Evolutionary conservation across 2,329 filamentous ascomycete species (phyloP).

Genomic region (Basipetospora chlamydospora): DNA sequence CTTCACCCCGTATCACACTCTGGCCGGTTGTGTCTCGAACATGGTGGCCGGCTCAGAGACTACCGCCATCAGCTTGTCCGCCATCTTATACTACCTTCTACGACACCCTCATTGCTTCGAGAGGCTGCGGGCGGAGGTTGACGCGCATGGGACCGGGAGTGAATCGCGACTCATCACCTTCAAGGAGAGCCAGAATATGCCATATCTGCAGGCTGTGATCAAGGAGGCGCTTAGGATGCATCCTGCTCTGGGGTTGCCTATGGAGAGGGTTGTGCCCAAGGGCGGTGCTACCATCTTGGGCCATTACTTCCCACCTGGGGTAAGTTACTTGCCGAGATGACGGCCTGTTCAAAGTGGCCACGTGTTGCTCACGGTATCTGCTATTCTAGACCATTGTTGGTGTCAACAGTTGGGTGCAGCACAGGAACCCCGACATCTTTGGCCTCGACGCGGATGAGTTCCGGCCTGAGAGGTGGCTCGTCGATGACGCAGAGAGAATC

Average conservation of each 20-base stretch:
- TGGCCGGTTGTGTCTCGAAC: conserved; percentile 12
- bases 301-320: conserved; percentile 13
- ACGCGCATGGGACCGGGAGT: conserved; percentile 9
- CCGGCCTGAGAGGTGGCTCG: conserved; percentile 23
- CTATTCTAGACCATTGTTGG: conserved; percentile 12
- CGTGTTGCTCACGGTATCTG: background rate
- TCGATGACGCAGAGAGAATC: conserved; percentile 3
- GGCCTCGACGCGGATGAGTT: conserved; percentile 16
- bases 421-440: conserved; percentile 14
- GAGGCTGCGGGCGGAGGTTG: conserved; percentile 23
- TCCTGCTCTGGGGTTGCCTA: conserved; percentile 28
- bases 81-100: conserved; percentile 16
- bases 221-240: conserved; percentile 35
- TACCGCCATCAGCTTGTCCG: conserved; percentile 18
- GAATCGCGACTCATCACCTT: conserved; percentile 13
- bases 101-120: conserved; percentile 14
- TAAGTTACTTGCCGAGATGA: conserved; percentile 6
- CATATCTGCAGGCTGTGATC: conserved; percentile 34
- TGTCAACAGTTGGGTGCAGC: conserved; percentile 17
- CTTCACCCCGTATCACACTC: conserved; percentile 20
- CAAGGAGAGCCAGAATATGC: conserved; percentile 16
- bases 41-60: conserved; percentile 23
- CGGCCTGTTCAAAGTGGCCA: background rate
- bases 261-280: conserved; percentile 29
- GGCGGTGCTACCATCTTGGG: conserved; percentile 24